Base-by-base conservation (phyloP, 768 basidiomycete species). In the Sarcomyxa edulis region DNA sequence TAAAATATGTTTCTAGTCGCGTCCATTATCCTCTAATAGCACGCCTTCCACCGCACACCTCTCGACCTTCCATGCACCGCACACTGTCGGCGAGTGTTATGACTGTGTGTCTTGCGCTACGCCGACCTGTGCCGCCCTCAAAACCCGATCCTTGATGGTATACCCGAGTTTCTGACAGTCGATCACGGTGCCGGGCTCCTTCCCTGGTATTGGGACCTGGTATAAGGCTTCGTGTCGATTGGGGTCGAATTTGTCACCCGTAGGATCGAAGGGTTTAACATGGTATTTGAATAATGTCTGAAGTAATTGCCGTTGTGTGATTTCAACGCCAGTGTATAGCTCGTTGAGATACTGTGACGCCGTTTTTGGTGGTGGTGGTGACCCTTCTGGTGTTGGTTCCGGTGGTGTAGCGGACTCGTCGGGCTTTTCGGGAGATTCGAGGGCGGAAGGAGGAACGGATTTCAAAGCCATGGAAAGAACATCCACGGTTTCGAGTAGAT, bases 111-210 rank as follows among this genome's bases (percentile, higher is more conserved):
- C 83, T 62, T 91, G 86, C 12, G 82, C 93, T 19, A 97, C 94
- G 40, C 95, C 96, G 41, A 98, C 96, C 68, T 97, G 92, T 15
- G 96, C 93, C 3, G 96, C 91, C 40, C 96, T 76, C 58, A 99
- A 62, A 40, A 94, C 78, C 45, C 96, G 78, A 48, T 91, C 89
- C 66, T 95, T 96, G 66, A 99, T 92, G 65, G 72, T 90, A 68
- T 90, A 98, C 3, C 93, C 94, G 39, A 71, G 69, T 68, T 95
- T 93, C 59, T 87, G 85, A 56, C 86, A 89, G 56, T 95, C 88
- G 32, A 96, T 73, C 23, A 98, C 84, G 2, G 85, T 84, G 10
- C 95, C 95, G 1, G 91, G 80, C 57, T 84, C 81, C 64, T 88
- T 90, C 10, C 76, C 87, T n/a, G 90, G 84, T 47, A 93, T 72